Base-by-base conservation (phyloP, 2,329 filamentous ascomycete species). In the Aspergillus arachidicola region DNA sequence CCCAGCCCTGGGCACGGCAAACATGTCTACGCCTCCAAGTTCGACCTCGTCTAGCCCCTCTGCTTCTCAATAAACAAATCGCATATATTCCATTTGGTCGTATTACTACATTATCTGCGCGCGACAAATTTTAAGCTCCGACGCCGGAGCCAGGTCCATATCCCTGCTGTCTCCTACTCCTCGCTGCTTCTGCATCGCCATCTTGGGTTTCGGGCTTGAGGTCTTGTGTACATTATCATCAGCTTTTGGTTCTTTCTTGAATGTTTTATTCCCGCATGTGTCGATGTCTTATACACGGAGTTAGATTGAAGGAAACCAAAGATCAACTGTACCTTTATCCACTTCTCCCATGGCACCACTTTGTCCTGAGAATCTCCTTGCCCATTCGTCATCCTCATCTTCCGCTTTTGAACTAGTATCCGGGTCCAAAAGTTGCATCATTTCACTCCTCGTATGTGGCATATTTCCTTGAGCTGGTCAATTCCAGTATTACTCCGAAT, bases 141-240 rank as follows among this genome's bases (percentile, higher is more conserved):
- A 89, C 79, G 54, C 78, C 82, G 76, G 83, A 79, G 78, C 85
- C 78, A 68, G 78, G 80, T 21, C 83, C 85, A 78, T 87, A 86
- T 36, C 83, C 84, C 73, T 86, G 83, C 72, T 78, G 78, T 70
- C 78, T 78, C 72, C 84, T 81, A 72, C 76, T 75, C 69, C 79
- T 77, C 64, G 72, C 79, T 58, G 75, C 69, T 61, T 75, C 74
- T 53, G 75, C 76, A 64, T 78, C 75, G 26, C 75, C 75, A 65
- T 78, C 16, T 26, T 55, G 70, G 59, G 71, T 77, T 63, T 78
- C 74, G 59, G 77, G 66, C 63, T 70, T 71, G 63, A 67, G 67
- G 65, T 74, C 72, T 76, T 73, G 69, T 78, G 76, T 78, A 78
- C 77, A 67, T 76, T 80, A 70, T 77, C 79, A 73, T 80, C 72